Base-by-base conservation (phyloP, 2,329 filamentous ascomycete species). In the Clathrospora elynae region DNA sequence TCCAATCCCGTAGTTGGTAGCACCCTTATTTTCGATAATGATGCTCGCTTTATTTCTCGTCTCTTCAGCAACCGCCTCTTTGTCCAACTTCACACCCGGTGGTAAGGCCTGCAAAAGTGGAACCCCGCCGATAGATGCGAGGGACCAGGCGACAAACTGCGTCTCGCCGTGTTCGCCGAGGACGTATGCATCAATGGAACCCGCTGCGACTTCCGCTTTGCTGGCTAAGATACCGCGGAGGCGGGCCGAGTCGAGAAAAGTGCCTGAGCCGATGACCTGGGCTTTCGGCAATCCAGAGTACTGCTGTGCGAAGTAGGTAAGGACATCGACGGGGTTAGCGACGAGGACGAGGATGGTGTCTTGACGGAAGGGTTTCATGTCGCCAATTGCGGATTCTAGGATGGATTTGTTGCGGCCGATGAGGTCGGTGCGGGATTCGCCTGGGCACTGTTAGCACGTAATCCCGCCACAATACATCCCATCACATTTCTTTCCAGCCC, bases 331-430 rank as follows among this genome's bases (percentile, higher is more conserved):
- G n/a, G 56, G 56, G 36, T 59, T 59, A 18, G 56, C 54, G 11
- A 59, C 56, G 6, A 59, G 40, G 5, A 58, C 36, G 1, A 59
- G 42, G 12, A 58, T 40, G 1, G 54, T 49, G 23, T 59, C 46
- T 7, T 16, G 2, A 8, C 44, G 45, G 11, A 59, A 54, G 2
- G 56, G 54, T 4, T 54, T 49, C 56, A 58, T 58, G 17, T 58
- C 54, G n/a, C 14, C 17, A 10, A 59, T 52, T 7, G 52, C 52
- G 13, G 52, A 55, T 26, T 54, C 20, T 5, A 59, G 46, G 6
- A 59, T 59, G n/a, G 48, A 31, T 20, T 58, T 59, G 36, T 59
- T 59, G 29, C 52, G 48, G 5, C 50, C 50, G 20, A 59, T 55
- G 0, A 58, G 41, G 35, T 59, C 56, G 19, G 52, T 56, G 19